Evolutionary conservation across 169 alveolate genomes (phyloP).

Genomic region (Plasmodium coatneyi): DNA sequence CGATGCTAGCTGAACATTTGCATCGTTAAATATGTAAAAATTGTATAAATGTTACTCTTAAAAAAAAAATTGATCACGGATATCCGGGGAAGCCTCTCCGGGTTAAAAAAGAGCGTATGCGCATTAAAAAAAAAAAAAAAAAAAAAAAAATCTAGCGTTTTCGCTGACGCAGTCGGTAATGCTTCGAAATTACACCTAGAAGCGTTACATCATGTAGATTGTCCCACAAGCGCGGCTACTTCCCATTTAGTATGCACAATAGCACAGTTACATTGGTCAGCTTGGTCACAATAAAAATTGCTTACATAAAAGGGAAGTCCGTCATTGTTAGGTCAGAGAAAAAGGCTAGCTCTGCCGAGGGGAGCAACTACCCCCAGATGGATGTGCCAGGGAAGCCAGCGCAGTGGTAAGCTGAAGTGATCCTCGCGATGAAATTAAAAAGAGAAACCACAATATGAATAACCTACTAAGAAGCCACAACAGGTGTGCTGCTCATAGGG

Average conservation of each 20-base stretch:
- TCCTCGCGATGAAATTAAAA: neutral
- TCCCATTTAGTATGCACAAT: neutral
- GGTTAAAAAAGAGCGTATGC: neutral
- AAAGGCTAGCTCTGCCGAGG: neutral
- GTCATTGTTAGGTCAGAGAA: neutral
- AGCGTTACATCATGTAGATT: neutral
- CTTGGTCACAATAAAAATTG: neutral
- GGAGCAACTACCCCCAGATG: neutral
- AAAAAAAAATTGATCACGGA: neutral
- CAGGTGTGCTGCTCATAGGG: neutral
- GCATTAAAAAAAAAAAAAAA: neutral
- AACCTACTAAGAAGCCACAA: conserved; percentile 8
- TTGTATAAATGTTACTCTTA: neutral
- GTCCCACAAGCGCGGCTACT: neutral
- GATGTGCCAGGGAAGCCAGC: neutral
- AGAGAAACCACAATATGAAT: conserved; percentile 7
- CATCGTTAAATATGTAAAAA: neutral
- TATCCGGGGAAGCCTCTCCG: neutral
- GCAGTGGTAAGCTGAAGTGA: neutral
- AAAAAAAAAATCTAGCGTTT: neutral
- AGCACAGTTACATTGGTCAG: neutral
- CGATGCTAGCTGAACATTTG: neutral
- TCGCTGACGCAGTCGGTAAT: neutral
- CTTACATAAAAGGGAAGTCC: neutral
- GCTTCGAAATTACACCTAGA: neutral